Evolutionary conservation across 2,329 filamentous ascomycete species (phyloP).

Genomic region (Pyricularia sp.): DNA sequence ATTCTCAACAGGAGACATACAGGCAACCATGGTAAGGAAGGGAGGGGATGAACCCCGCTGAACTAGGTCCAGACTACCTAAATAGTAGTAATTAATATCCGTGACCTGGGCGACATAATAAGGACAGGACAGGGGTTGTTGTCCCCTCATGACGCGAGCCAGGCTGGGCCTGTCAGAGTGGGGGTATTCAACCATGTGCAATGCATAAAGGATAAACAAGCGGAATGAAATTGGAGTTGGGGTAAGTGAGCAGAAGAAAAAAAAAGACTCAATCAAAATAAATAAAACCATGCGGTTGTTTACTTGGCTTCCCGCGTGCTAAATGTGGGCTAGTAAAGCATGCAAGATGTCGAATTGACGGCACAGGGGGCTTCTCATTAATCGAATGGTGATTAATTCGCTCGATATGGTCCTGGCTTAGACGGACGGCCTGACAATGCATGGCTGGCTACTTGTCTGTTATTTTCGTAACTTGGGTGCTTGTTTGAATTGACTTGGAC

Average conservation of each 20-base stretch:
- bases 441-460: too few relatives aligned
- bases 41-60: slow-evolving; percentile 1
- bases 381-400: not conserved
- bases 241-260: not conserved
- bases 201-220: slow-evolving; percentile 6
- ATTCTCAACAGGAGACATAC: not conserved
- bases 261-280: not conserved
- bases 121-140: not conserved
- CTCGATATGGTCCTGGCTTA: not conserved
- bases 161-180: not conserved
- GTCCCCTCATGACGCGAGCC: slow-evolving; percentile 2
- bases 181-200: slow-evolving; percentile 2
- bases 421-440: too few relatives aligned
- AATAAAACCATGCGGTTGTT: not conserved
- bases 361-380: not conserved
- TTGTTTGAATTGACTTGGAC: not conserved
- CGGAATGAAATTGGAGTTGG: slow-evolving; percentile 3
- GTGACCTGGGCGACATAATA: not conserved
- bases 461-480: not conserved
- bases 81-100: not conserved
- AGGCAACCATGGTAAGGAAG: not conserved
- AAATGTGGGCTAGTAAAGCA: not conserved
- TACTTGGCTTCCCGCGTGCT: not conserved
- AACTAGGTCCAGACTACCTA: not conserved
- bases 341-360: not conserved